Conservation (phyloP, 805 yeast species). For the Saturnispora kantuleensis region DNA sequence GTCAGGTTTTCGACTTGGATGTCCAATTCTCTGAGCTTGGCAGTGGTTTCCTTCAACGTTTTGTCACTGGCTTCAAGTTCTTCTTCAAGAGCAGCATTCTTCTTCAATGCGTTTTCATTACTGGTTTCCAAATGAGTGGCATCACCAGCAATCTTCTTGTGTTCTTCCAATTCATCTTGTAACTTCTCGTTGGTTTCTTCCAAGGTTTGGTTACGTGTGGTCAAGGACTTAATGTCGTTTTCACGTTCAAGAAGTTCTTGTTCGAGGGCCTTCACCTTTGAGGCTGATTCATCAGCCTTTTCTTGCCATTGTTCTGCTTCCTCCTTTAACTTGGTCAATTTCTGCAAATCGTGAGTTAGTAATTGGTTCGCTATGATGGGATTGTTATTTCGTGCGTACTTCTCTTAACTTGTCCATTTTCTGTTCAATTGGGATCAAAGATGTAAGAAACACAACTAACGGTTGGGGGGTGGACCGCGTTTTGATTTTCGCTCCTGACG, state of each 20-base stretch:
- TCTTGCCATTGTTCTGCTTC: slow-evolving; percentile 98
- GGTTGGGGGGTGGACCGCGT: too few species aligned
- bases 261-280: slow-evolving; percentile 78
- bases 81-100: slow-evolving; percentile 80
- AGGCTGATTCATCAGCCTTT: slow-evolving; percentile 79
- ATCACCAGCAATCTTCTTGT: slow-evolving; percentile 83
- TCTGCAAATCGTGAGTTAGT: slow-evolving; percentile 32
- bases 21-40: slow-evolving; percentile 89
- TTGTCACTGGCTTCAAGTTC: slow-evolving; percentile 86
- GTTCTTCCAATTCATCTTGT: slow-evolving; percentile 63
- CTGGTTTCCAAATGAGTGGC: slow-evolving; percentile 79
- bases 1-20: slow-evolving; percentile 93
- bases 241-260: slow-evolving; percentile 89
- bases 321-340: slow-evolving; percentile 77
- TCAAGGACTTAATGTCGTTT: slow-evolving; percentile 85
- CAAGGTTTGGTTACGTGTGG: slow-evolving; percentile 82
- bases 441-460: too few species aligned
- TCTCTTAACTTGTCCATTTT: slow-evolving; percentile 41
- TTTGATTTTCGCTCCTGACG: too few species aligned
- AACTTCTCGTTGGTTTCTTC: slow-evolving; percentile 76
- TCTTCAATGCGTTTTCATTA: slow-evolving; percentile 85
- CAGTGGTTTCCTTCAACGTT: slow-evolving; percentile 86
- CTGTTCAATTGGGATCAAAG: too few species aligned
- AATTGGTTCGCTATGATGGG: neutral
- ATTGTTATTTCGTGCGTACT: slow-evolving; percentile 25